Evolutionary conservation across 2,329 filamentous ascomycete species (phyloP).

Genomic region (Ramularia collo-cygni): DNA sequence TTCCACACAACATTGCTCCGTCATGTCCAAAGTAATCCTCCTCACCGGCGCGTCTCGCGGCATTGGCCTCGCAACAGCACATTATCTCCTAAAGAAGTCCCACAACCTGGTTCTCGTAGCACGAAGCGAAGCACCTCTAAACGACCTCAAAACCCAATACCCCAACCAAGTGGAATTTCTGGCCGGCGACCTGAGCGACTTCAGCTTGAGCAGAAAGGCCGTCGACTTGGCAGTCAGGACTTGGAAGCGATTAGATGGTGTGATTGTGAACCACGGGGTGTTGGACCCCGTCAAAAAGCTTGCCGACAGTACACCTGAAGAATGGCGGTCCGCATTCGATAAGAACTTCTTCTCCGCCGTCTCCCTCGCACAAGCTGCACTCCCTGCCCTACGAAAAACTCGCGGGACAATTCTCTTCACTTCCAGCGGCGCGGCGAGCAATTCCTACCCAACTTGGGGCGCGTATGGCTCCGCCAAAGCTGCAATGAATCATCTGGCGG

Average conservation of each 20-base stretch:
- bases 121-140: constrained; percentile 48
- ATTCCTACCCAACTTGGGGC: constrained; percentile 66
- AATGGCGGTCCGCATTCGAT: constrained; percentile 72
- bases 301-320: constrained; percentile 58
- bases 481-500: constrained; percentile 70
- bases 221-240: constrained; percentile 58
- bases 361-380: constrained; percentile 66
- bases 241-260: constrained; percentile 64
- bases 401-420: constrained; percentile 69
- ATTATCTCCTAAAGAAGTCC: constrained; percentile 49
- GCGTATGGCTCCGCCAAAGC: constrained; percentile 80
- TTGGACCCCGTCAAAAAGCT: constrained; percentile 70
- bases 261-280: constrained; percentile 83
- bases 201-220: constrained; percentile 51
- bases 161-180: constrained; percentile 46
- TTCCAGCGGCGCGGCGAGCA: constrained; percentile 68
- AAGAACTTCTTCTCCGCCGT: constrained; percentile 82
- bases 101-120: constrained; percentile 53
- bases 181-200: constrained; percentile 51
- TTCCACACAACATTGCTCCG: too few relatives aligned
- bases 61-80: constrained; percentile 56
- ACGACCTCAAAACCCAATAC: constrained; percentile 48
- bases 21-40: constrained; percentile 39
- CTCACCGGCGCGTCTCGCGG: constrained; percentile 59
- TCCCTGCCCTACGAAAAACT: constrained; percentile 60